Base-by-base conservation (phyloP, 306 rosid genomes). In the Herpetospermum pedunculosum region DNA sequence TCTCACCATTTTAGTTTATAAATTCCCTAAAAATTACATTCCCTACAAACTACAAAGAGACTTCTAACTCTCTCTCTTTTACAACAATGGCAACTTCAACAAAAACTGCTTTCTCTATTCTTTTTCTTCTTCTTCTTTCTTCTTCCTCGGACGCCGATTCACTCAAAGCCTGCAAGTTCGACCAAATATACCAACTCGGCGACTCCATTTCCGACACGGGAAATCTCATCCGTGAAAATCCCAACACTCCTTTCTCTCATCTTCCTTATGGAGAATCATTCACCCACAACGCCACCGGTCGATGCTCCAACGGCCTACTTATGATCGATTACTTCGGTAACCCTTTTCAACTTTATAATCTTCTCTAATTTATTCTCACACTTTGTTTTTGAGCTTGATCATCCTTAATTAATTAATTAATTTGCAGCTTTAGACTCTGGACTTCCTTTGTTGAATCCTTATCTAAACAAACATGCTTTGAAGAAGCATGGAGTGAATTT, bases 221-320 rank as follows among this genome's bases (percentile, higher is more conserved):
- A 71, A 76, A 76, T 37, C 35, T 34, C 13, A 28, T 76, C 14
- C 1, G 2, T 2, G 75, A 65, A 53, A 76, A 52, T n/a, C 63
- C 74, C 0, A 47, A 23, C 10, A 6, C 46, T 16, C 15, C 44
- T 8, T 65, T 11, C 23, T 30, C 55, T 26, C 49, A 48, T 2
- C 67, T 43, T 67, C 79, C 74, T 2, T 76, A 76, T 7, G 79
- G 79, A 10, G n/a, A 76, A 67, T 30, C 79, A 11, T 52, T 64
- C 68, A 38, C 63, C 74, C 49, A 67, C 8, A 65, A 25, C 0
- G 30, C 75, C 0, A 76, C 74, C 0, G 79, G 79, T 3, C 74
- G 79, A 3, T 76, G 75, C 57, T 76, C 79, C 15, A 10, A 76
- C 25, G 79, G 37, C 23, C 50, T n/a, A 48, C 5, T 48, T 48